Conservation (phyloP, 306 rosid genomes). For the Trifolium subterraneum region DNA sequence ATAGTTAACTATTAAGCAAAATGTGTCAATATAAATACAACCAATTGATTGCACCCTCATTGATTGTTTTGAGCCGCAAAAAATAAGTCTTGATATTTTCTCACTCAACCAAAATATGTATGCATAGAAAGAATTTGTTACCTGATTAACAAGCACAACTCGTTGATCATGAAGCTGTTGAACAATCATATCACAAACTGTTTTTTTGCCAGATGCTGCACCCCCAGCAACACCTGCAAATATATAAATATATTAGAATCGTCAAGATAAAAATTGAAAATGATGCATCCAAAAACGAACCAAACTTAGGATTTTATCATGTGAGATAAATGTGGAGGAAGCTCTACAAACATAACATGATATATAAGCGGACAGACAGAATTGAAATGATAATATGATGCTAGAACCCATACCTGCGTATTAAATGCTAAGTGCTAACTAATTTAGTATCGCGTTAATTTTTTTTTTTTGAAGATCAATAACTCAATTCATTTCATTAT, state of each 20-base stretch:
- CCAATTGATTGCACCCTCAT: neutral
- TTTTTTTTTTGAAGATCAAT: no score
- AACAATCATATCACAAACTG: constrained; percentile 97
- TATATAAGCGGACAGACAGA: constrained; percentile 22
- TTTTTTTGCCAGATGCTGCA: constrained; percentile 95
- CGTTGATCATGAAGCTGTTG: constrained; percentile 99
- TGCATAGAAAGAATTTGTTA: constrained; percentile 31
- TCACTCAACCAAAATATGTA: constrained; percentile 22
- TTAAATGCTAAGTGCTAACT: constrained; percentile 26
- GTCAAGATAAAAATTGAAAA: constrained; percentile 21
- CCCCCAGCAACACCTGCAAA: constrained; percentile 96
- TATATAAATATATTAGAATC: constrained; percentile 23
- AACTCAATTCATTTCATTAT: no score
- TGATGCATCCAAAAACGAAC: neutral
- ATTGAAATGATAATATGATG: no score
- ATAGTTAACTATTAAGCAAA: constrained; percentile 20
- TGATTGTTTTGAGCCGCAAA: constrained; percentile 16
- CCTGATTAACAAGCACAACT: constrained; percentile 97
- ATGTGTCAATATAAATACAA: constrained; percentile 3
- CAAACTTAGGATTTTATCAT: neutral
- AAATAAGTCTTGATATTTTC: constrained; percentile 21
- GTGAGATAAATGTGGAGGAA: neutral
- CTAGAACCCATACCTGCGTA: neutral
- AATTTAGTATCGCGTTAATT: constrained; percentile 12
- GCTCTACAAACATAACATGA: constrained; percentile 20